phyloP scores from a whole-genome alignment of 2,329 filamentous ascomycete genomes.

The Colletotrichum tanaceti region DNA sequence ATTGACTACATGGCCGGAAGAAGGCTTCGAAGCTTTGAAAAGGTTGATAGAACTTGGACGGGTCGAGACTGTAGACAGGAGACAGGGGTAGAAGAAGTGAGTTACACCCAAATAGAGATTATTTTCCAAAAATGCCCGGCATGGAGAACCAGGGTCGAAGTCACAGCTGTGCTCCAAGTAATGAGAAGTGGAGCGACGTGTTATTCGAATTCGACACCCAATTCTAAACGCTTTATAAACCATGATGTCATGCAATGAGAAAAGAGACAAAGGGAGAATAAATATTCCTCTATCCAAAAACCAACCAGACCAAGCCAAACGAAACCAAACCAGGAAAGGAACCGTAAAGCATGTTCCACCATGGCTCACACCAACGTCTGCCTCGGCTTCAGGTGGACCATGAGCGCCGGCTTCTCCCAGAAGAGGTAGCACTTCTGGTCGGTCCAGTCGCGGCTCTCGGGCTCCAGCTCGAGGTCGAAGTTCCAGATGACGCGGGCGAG shows the following conservation, averaged over 20 bases:
- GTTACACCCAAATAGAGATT: not conserved
- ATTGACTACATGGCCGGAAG: conserved; percentile 31
- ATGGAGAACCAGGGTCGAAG: too few relatives aligned
- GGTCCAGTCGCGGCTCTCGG: conserved; percentile 24
- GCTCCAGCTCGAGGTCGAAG: conserved; percentile 28
- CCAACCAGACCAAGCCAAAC: not conserved
- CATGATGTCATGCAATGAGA: too few relatives aligned
- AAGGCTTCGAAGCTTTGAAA: conserved; percentile 7
- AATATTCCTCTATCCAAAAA: too few relatives aligned
- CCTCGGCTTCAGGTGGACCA: conserved; percentile 34
- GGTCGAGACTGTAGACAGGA: not conserved
- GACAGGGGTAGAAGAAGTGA: not conserved
- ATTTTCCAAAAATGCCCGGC: too few relatives aligned
- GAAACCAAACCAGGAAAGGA: too few relatives aligned
- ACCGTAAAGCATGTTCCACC: not conserved
- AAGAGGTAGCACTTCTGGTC: conserved; percentile 18
- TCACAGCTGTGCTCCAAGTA: too few relatives aligned
- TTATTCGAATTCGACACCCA: too few relatives aligned
- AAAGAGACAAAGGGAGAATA: too few relatives aligned
- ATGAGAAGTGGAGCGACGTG: too few relatives aligned
- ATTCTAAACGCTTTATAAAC: too few relatives aligned
- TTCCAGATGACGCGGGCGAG: conserved; percentile 29
- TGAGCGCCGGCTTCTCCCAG: conserved; percentile 31
- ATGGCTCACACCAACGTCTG: not conserved
- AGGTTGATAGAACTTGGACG: not conserved